Conservation (phyloP, 2,329 filamentous ascomycete species). For the Bipolaris oryzae region DNA sequence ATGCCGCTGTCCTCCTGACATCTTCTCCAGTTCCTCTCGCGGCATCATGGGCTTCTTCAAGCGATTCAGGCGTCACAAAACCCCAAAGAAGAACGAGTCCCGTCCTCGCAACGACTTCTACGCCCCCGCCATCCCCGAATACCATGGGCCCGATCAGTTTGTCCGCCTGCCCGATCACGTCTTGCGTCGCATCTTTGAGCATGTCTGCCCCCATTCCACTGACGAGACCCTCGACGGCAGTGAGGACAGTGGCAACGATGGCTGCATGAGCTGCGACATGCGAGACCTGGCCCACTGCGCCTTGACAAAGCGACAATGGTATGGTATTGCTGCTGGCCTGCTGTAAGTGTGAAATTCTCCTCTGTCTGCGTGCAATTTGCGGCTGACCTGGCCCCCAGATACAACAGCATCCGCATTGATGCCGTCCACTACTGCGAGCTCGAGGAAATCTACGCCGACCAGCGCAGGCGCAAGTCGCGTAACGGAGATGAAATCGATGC, state of each 20-base stretch:
- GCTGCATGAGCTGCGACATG: slow-evolving; percentile 92
- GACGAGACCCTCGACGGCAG: slow-evolving; percentile 77
- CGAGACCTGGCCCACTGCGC: slow-evolving; percentile 84
- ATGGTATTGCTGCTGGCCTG: slow-evolving; percentile 59
- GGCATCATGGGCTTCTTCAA: slow-evolving; percentile 58
- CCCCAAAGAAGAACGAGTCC: slow-evolving; percentile 47
- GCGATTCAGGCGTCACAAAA: slow-evolving; percentile 54
- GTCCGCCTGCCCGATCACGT: slow-evolving; percentile 68
- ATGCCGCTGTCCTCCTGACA: slow-evolving; percentile 22
- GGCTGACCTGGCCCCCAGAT: slow-evolving; percentile 58
- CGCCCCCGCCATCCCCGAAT: slow-evolving; percentile 32
- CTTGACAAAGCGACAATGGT: slow-evolving; percentile 76
- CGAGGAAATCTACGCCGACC: slow-evolving; percentile 80
- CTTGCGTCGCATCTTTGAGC: slow-evolving; percentile 76
- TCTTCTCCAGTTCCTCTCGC: slow-evolving; percentile 29
- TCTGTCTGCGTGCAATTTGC: not conserved
- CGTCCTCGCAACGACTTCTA: slow-evolving; percentile 39
- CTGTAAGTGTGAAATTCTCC: slow-evolving; percentile 61
- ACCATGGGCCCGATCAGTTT: slow-evolving; percentile 52
- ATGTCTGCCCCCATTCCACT: slow-evolving; percentile 80
- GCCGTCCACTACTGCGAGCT: slow-evolving; percentile 92
- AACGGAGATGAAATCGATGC: slow-evolving; percentile 83
- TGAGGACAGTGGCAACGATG: slow-evolving; percentile 77
- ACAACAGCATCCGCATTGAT: slow-evolving; percentile 89
- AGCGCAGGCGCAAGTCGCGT: slow-evolving; percentile 60